Evolutionary conservation across 768 basidiomycete species (phyloP), one percentile per base, ranked within the genome.

Genomic region (Phallus indusiatus): DNA sequence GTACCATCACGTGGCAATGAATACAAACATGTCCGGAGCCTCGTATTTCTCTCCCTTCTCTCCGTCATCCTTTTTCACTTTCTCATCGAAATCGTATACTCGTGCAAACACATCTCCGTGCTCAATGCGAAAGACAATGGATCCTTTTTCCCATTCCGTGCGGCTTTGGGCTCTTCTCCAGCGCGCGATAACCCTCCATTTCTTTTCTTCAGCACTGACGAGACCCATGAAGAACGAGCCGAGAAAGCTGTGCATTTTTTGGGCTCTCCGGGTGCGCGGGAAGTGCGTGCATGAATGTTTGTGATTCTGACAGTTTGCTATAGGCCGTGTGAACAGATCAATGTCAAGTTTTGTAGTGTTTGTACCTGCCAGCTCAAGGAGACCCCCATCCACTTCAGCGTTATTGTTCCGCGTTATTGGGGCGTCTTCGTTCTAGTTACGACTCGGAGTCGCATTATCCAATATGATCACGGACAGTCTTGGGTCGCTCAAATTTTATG

Each of bases 211-310:
- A 0, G 80, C 79, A 4, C 83, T 88, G 10, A 96, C 75, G 1
- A 92, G 93, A 0, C 81, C 78, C 52, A 84, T 85, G 70, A 97
- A 87, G 67, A 98, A 90, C 0, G 84, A 73, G 64, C 86, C 84
- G 21, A 95, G 77, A 46, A 92, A 86, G 24, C 88, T 90, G 66
- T 93, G 88, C 84, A 98, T 86, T 47, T 84, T 78, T 36, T 85
- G 56, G 79, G 78, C 64, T 97, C 95, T 0, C 95, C 96, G 0
- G 94, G 94, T 0, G 94, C 94, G 18, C 87, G 83, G 94, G 95
- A 63, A 89, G 91, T 14, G 91, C 93, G 73, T 96, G 91, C 59
- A 88, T 90, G 74, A 97, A 99, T 5, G 80, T 90, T 35, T 75
- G 86, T 46, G 81, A 81, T 61, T n/a, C n/a, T n/a, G n/a, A n/a